These are phyloP conservation scores for Phytophthora pisi DNA, from an alignment of 352 stramenopile genomes.

Conservation along the genomic window DNA sequence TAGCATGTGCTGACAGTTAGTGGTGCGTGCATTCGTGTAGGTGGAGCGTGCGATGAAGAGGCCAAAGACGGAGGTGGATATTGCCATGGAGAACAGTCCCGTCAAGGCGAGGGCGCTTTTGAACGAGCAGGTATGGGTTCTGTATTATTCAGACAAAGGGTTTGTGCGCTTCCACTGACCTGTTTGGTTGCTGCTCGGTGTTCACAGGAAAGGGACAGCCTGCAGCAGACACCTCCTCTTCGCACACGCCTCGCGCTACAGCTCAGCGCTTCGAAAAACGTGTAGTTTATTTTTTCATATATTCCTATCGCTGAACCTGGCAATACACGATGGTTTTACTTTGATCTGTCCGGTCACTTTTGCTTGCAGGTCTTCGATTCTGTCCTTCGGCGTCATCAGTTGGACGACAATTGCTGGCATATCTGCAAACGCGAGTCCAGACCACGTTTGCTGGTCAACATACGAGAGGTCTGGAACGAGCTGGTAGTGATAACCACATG, in stretches of 20 bases:
- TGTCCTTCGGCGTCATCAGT: neutral
- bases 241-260: constrained; percentile 54
- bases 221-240: constrained; percentile 39
- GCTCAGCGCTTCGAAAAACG: constrained; percentile 41
- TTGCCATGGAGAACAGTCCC: constrained; percentile 77
- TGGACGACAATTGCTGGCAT: constrained; percentile 6
- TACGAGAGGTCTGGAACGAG: constrained; percentile 8
- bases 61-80: constrained; percentile 71
- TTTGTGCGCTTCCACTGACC: neutral
- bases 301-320: neutral
- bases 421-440: neutral
- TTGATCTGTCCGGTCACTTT: constrained; percentile 1
- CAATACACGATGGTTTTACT: constrained; percentile 4
- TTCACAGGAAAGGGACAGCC: constrained; percentile 28
- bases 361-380: neutral
- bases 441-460: constrained; percentile 9
- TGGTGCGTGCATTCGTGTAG: constrained; percentile 23
- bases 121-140: constrained; percentile 38
- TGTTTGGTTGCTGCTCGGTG: neutral
- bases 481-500: neutral
- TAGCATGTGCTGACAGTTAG: neutral
- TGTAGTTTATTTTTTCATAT: constrained; percentile 39
- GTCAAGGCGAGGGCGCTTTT: constrained; percentile 54
- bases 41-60: constrained; percentile 79
- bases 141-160: neutral